These are phyloP conservation scores for Lentinula lateritia DNA, from an alignment of 768 basidiomycete species.

Conservation along the genomic window DNA sequence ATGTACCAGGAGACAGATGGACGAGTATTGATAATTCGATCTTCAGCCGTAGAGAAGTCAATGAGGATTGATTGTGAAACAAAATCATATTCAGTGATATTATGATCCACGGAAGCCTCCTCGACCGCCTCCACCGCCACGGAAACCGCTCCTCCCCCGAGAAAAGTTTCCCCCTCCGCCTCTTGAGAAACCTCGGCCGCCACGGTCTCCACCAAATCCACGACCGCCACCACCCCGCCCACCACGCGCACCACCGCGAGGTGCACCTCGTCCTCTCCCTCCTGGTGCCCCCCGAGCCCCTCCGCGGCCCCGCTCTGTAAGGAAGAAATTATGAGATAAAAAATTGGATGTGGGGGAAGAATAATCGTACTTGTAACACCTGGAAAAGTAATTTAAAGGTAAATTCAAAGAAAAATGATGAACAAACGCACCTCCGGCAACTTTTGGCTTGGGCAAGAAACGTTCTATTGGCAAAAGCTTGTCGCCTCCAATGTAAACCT, in stretches of 20 bases:
- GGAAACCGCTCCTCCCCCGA: slow-evolving; percentile 10
- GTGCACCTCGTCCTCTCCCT: slow-evolving; percentile 29
- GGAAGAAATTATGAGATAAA: slow-evolving; percentile 7
- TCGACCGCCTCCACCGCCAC: slow-evolving; percentile 1
- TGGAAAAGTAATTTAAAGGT: slow-evolving; percentile 14
- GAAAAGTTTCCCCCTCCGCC: slow-evolving; percentile 1
- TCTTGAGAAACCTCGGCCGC: background rate
- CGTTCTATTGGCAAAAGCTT: slow-evolving; percentile 94
- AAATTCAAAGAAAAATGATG: background rate
- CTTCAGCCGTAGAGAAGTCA: background rate
- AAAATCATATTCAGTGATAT: background rate
- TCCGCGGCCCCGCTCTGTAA: slow-evolving; percentile 32
- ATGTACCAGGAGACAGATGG: background rate
- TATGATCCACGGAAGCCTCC: slow-evolving; percentile 7
- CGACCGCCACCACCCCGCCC: slow-evolving; percentile 30
- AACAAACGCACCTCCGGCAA: slow-evolving; percentile 48
- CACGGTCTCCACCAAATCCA: slow-evolving; percentile 19
- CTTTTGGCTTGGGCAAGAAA: slow-evolving; percentile 95
- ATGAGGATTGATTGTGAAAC: background rate
- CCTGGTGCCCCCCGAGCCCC: slow-evolving; percentile 22
- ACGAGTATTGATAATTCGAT: background rate
- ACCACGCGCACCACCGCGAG: slow-evolving; percentile 28
- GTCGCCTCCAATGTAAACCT: slow-evolving; percentile 96
- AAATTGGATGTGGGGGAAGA: slow-evolving; percentile 3
- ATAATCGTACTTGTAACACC: slow-evolving; percentile 44